Evolutionary conservation across 352 stramenopile species (phyloP).

Genomic region (Phytophthora foliorum): DNA sequence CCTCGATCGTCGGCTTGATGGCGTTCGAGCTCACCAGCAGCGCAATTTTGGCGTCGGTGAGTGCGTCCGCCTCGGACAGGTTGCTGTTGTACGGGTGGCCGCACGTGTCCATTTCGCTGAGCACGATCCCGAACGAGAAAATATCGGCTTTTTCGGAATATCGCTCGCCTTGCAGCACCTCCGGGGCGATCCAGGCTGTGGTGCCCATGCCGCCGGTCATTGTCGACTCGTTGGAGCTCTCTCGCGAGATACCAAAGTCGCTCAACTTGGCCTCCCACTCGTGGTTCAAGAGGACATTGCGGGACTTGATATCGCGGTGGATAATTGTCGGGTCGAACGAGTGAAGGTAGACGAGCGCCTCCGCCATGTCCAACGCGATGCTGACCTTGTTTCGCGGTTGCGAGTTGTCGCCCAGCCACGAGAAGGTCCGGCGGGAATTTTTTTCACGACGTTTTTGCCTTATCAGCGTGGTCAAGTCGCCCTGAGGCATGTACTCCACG

Average conservation of each 20-base stretch:
- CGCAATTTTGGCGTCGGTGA: constrained; percentile 56
- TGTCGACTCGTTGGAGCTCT: constrained; percentile 27
- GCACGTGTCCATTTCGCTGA: constrained; percentile 60
- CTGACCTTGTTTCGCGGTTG: constrained; percentile 40
- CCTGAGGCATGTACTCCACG: constrained; percentile 55
- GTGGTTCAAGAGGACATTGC: constrained; percentile 57
- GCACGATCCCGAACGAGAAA: constrained; percentile 74
- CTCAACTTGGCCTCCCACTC: constrained; percentile 56
- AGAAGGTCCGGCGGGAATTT: constrained; percentile 31
- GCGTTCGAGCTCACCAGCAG: constrained; percentile 56
- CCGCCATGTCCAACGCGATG: constrained; percentile 47
- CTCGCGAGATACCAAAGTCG: constrained; percentile 63
- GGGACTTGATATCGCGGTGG: constrained; percentile 59
- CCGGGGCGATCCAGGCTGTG: constrained; percentile 69
- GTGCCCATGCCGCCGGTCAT: constrained; percentile 65
- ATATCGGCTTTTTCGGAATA: constrained; percentile 76
- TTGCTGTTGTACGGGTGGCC: constrained; percentile 47
- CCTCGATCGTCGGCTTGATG: constrained; percentile 55
- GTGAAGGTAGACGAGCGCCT: constrained; percentile 61
- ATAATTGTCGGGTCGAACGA: constrained; percentile 54
- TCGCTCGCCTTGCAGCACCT: constrained; percentile 63
- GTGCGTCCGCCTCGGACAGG: constrained; percentile 20
- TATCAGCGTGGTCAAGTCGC: constrained; percentile 52
- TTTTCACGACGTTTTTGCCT: constrained; percentile 39
- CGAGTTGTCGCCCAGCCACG: constrained; percentile 36